A percentile compares a stretch with the other conserved stretches of the same genome.
These are phyloP conservation scores for Fusarium secorum DNA, from an alignment of 2,329 filamentous ascomycete species.

Conservation along the genomic window DNA sequence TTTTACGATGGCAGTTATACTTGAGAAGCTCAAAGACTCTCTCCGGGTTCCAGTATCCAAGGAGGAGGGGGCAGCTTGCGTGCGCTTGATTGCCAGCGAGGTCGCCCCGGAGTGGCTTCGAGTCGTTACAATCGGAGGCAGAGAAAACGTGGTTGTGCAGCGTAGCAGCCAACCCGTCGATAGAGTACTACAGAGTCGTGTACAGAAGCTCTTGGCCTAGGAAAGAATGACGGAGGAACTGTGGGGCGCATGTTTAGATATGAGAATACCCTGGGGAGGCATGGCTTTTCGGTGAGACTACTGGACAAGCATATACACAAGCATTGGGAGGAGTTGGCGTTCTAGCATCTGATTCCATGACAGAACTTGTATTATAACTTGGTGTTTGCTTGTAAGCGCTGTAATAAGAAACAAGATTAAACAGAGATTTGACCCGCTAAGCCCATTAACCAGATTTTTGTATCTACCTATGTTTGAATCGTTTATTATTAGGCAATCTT, in stretches of 20 bases:
- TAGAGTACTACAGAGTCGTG: constrained; percentile 48
- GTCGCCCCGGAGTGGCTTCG: constrained; percentile 65
- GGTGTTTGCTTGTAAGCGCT: constrained; percentile 6
- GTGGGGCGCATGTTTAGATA: constrained; percentile 9
- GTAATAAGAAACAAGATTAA: not conserved
- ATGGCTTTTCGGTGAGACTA: constrained; percentile 2
- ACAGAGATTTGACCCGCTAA: not conserved
- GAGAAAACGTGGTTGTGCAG: constrained; percentile 67
- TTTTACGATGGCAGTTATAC: constrained; percentile 69
- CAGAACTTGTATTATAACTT: not conserved
- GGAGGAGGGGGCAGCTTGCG: constrained; percentile 60
- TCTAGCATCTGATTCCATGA: constrained; percentile 12
- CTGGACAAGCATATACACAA: constrained; percentile 25
- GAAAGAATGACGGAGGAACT: not conserved
- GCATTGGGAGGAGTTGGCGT: constrained; percentile 33
- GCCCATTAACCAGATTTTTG: not conserved
- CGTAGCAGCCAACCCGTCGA: constrained; percentile 52
- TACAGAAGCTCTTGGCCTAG: constrained; percentile 46
- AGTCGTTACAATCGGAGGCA: constrained; percentile 59
- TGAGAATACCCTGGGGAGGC: constrained; percentile 29
- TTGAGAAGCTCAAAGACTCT: constrained; percentile 74
- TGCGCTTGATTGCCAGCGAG: constrained; percentile 61
- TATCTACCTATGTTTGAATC: not conserved
- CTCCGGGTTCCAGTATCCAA: constrained; percentile 62
- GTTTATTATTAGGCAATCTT: not conserved